Conservation (phyloP, 495 filamentous ascomycete genomes). For the Massariosphaeria phaeospora region DNA sequence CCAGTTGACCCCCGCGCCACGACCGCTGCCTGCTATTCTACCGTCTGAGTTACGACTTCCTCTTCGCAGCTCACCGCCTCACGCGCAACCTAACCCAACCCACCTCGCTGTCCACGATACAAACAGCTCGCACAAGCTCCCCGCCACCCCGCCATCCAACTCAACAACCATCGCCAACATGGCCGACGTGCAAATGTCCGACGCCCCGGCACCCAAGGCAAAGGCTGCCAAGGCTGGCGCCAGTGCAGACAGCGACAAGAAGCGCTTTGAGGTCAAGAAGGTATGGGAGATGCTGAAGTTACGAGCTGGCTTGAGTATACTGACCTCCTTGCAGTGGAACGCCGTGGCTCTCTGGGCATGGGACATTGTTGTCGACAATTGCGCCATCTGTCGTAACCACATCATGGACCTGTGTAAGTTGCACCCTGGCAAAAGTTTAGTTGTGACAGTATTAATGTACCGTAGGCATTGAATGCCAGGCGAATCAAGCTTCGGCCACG, state of each 20-base stretch:
- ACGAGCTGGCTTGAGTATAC: background rate
- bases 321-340: slow-evolving; percentile 68
- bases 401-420: slow-evolving; percentile 96
- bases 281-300: slow-evolving; percentile 45
- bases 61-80: no score
- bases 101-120: no score
- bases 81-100: no score
- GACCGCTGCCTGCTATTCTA: no score
- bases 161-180: slow-evolving; percentile 47
- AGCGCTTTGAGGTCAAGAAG: slow-evolving; percentile 98
- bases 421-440: background rate
- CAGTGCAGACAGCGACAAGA: slow-evolving; percentile 63
- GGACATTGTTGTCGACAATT: slow-evolving; percentile 99
- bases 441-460: slow-evolving; percentile 4
- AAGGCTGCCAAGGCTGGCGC: slow-evolving; percentile 52
- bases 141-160: slow-evolving; percentile 7
- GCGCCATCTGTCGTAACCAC: slow-evolving; percentile 97
- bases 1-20: no score
- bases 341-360: slow-evolving; percentile 99
- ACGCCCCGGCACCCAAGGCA: slow-evolving; percentile 56
- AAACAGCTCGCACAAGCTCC: background rate
- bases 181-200: slow-evolving; percentile 97
- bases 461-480: slow-evolving; percentile 94
- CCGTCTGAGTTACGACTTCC: no score
- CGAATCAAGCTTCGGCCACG: slow-evolving; percentile 97